phyloP scores from a whole-genome alignment of 2,329 filamentous ascomycete species.

The Aspergillus costaricaensis region DNA sequence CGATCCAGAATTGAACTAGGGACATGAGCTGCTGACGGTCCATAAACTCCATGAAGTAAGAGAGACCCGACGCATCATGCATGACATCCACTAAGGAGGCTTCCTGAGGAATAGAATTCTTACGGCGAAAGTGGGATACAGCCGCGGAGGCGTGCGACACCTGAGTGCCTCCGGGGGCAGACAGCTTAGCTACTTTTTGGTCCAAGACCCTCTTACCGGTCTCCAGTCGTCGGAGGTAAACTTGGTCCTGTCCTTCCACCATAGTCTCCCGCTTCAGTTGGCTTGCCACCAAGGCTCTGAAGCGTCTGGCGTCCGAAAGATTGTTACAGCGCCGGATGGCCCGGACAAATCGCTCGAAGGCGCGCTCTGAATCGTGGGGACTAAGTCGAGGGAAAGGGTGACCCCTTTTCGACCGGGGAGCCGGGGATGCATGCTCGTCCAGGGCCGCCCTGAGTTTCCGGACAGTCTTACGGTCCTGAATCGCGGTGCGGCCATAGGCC shows the following conservation, averaged over 20 bases:
- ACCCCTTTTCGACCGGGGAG: constrained; percentile 65
- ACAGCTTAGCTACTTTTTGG: constrained; percentile 81
- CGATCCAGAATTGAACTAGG: constrained; percentile 96
- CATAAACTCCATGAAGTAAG: constrained; percentile 99
- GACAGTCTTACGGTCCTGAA: constrained; percentile 95
- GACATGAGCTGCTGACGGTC: constrained; percentile 84
- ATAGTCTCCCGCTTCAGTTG: constrained; percentile 84
- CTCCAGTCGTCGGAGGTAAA: constrained; percentile 85
- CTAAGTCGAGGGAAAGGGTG: constrained; percentile 75
- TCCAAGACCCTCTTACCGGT: constrained; percentile 88
- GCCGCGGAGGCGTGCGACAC: constrained; percentile 36
- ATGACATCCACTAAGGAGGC: constrained; percentile 82
- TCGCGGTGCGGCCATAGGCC: constrained; percentile 77
- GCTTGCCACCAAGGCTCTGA: constrained; percentile 87
- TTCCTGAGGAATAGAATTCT: constrained; percentile 64
- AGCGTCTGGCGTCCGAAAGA: constrained; percentile 86
- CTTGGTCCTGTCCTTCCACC: constrained; percentile 75
- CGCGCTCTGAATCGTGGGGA: constrained; percentile 82
- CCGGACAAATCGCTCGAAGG: constrained; percentile 91
- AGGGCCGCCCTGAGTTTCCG: constrained; percentile 86
- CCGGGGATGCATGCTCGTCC: constrained; percentile 89
- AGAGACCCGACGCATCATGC: constrained; percentile 83
- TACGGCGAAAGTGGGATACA: constrained; percentile 34
- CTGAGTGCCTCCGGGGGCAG: constrained; percentile 59
- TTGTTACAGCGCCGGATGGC: constrained; percentile 86